Percentiles rank a stretch among this genome's conserved stretches.
These are phyloP conservation scores for Pseudogymnoascus sp. DNA, from an alignment of 2,329 filamentous ascomycete genomes.

Conservation along the genomic window DNA sequence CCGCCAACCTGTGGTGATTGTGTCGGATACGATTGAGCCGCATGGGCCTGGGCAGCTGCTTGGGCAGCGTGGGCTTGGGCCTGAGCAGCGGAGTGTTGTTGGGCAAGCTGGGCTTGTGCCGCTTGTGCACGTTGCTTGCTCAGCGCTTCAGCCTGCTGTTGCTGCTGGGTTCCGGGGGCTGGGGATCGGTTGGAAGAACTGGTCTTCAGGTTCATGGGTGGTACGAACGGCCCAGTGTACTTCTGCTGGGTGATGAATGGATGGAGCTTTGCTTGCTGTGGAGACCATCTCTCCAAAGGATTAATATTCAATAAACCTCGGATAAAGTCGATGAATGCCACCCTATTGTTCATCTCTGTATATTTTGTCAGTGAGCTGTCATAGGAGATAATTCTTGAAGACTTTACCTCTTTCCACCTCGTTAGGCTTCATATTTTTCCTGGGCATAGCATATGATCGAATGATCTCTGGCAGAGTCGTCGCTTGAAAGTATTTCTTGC, in stretches of 20 bases:
- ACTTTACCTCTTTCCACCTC: slow-evolving; percentile 87
- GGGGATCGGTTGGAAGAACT: slow-evolving; percentile 79
- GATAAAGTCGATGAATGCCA: slow-evolving; percentile 97
- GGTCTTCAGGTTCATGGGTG: slow-evolving; percentile 92
- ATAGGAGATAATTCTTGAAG: slow-evolving; percentile 9
- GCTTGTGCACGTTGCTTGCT: slow-evolving; percentile 82
- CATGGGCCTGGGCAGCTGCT: slow-evolving; percentile 55
- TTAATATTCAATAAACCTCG: slow-evolving; percentile 89
- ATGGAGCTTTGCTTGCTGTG: slow-evolving; percentile 93
- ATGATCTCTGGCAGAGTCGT: slow-evolving; percentile 95
- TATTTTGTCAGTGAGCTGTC: slow-evolving; percentile 13
- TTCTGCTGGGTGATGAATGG: slow-evolving; percentile 99
- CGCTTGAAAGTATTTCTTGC: slow-evolving; percentile 98
- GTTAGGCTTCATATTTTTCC: slow-evolving; percentile 98
- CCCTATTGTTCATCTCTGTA: slow-evolving; percentile 94
- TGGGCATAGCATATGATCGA: slow-evolving; percentile 93
- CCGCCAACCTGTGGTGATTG: slow-evolving; percentile 23
- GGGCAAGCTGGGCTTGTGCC: slow-evolving; percentile 45
- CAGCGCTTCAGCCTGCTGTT: slow-evolving; percentile 87
- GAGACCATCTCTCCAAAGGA: slow-evolving; percentile 93
- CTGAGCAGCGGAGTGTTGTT: slow-evolving; percentile 32
- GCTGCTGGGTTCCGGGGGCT: slow-evolving; percentile 88
- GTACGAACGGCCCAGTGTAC: slow-evolving; percentile 91
- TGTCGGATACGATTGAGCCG: slow-evolving; percentile 21
- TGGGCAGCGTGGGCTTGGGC: slow-evolving; percentile 61